Percentiles rank a stretch among this genome's conserved stretches.
Conservation (phyloP, 257 asterid genomes). For the Solanum lycopersicoides region DNA sequence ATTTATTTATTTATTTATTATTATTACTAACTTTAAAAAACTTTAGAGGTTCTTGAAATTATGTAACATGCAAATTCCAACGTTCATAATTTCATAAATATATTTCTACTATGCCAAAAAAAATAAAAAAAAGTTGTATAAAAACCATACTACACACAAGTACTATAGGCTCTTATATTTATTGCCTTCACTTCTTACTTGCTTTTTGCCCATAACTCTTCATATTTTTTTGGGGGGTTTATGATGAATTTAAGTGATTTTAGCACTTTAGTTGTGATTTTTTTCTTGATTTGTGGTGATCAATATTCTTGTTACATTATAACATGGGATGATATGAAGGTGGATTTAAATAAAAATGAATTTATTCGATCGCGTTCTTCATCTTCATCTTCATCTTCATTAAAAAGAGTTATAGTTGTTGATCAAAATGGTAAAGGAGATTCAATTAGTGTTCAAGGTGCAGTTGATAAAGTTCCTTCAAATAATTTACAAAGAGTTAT, state of each 20-base stretch:
- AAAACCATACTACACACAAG: not conserved
- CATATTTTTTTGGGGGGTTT: not conserved
- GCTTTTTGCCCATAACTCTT: not conserved
- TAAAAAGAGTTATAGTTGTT: slow-evolving; percentile 35
- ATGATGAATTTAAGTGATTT: not conserved
- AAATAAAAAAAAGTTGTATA: not conserved
- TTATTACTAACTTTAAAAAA: not conserved
- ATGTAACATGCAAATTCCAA: not conserved
- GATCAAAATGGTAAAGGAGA: slow-evolving; percentile 52
- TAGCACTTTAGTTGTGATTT: not conserved
- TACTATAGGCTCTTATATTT: not conserved
- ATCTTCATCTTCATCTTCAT: not conserved
- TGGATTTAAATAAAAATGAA: slow-evolving; percentile 3
- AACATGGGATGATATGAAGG: slow-evolving; percentile 58
- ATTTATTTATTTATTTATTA: not conserved
- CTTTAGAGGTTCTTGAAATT: not conserved
- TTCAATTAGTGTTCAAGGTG: slow-evolving; percentile 70
- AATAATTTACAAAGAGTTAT: slow-evolving; percentile 37
- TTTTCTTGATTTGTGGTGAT: not conserved
- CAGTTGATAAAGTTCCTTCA: slow-evolving; percentile 65
- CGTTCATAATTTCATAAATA: not conserved
- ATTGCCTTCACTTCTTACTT: not conserved
- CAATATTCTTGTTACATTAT: not conserved
- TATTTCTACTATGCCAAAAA: not conserved
- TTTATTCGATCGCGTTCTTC: not conserved